Evolutionary conservation across 305 asterid genomes (phyloP).

Genomic region (Fraxinus nigra): DNA sequence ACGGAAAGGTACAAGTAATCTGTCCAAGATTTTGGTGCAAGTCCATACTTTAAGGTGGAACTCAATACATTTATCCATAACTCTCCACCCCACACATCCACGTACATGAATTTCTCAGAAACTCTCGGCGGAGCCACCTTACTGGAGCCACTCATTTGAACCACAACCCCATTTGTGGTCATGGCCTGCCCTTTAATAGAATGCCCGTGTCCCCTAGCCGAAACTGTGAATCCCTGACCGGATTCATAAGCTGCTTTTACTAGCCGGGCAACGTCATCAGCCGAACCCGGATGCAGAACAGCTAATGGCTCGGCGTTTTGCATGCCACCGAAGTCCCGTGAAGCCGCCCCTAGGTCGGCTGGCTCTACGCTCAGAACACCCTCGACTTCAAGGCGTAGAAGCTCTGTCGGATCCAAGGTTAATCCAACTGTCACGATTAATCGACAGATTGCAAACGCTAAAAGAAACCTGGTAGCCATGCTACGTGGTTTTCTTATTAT

Average conservation of each 20-base stretch:
- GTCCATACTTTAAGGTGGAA: slow-evolving; percentile 59
- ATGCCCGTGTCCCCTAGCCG: slow-evolving; percentile 84
- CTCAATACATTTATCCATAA: slow-evolving; percentile 67
- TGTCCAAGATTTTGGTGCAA: slow-evolving; percentile 83
- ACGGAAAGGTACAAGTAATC: slow-evolving; percentile 85
- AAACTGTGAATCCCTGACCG: slow-evolving; percentile 45
- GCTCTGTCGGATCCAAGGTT: slow-evolving; percentile 49
- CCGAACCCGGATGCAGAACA: slow-evolving; percentile 54
- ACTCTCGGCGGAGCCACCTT: slow-evolving; percentile 32
- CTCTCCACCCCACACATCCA: slow-evolving; percentile 88
- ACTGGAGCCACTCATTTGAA: slow-evolving; percentile 53
- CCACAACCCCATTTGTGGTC: slow-evolving; percentile 50
- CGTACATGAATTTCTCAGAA: slow-evolving; percentile 53
- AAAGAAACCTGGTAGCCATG: slow-evolving; percentile 50
- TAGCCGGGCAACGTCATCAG: slow-evolving; percentile 53
- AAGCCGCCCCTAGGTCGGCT: slow-evolving; percentile 41
- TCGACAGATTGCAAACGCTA: slow-evolving; percentile 61
- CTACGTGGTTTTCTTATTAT: background rate
- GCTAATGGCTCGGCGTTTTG: slow-evolving; percentile 48
- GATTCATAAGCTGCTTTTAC: slow-evolving; percentile 60
- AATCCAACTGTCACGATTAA: slow-evolving; percentile 62
- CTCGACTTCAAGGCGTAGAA: slow-evolving; percentile 36
- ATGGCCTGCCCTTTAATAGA: slow-evolving; percentile 76
- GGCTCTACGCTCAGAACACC: slow-evolving; percentile 51
- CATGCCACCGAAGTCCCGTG: slow-evolving; percentile 57